Evolutionary conservation across 768 basidiomycete genomes (phyloP).

Genomic region (Boletus rubroflammeus): DNA sequence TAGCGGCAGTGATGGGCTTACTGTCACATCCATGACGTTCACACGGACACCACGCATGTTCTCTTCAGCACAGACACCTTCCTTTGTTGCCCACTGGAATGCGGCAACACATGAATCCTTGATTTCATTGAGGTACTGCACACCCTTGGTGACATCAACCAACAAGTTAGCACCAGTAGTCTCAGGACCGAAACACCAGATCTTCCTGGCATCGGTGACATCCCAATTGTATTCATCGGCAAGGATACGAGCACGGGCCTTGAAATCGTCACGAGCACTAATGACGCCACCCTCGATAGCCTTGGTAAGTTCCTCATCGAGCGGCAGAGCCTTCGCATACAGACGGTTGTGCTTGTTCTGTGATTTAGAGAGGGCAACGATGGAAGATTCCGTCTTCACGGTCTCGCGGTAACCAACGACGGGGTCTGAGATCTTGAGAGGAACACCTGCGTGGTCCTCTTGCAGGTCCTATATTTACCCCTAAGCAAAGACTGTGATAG

Average conservation of each 20-base stretch:
- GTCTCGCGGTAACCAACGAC: conserved; percentile 99
- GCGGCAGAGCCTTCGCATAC: conserved; percentile 87
- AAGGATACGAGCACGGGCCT: conserved; percentile 88
- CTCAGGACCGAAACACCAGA: conserved; percentile 99
- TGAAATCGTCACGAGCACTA: conserved; percentile 94
- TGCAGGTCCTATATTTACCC: conserved; percentile 75
- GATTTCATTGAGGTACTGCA: conserved; percentile 99
- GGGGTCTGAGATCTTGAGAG: conserved; percentile 96
- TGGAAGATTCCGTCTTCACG: conserved; percentile 91
- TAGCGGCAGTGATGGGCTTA: conserved; percentile 35
- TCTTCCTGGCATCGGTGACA: conserved; percentile 98
- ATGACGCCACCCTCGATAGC: conserved; percentile 89
- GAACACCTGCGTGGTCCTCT: conserved; percentile 99
- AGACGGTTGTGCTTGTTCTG: conserved; percentile 99
- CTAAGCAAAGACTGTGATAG: background rate
- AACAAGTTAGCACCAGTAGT: conserved; percentile 95
- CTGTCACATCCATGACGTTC: conserved; percentile 95
- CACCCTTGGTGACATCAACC: conserved; percentile 98
- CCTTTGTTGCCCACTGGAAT: conserved; percentile 99
- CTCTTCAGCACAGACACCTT: conserved; percentile 95
- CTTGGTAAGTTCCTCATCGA: conserved; percentile 90
- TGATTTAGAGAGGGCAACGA: conserved; percentile 96
- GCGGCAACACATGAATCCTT: conserved; percentile 99
- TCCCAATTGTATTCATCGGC: conserved; percentile 99
- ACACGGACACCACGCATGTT: conserved; percentile 98